Base-by-base conservation (phyloP, 495 filamentous ascomycete species). In the Neurospora cerealis region DNA sequence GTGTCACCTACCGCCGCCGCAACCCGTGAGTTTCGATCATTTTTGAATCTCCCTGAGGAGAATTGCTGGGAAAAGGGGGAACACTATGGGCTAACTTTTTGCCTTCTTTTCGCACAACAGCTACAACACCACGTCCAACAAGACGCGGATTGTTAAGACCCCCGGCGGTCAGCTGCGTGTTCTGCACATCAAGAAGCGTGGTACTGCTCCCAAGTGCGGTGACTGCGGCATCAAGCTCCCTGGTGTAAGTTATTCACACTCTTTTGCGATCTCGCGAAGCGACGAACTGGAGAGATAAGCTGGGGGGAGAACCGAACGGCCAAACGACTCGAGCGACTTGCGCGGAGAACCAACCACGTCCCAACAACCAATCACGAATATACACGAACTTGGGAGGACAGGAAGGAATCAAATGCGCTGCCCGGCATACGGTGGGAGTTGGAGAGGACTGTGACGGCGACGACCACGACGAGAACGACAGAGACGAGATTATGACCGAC, bases 151-250 rank as follows among this genome's bases (percentile, higher is more conserved):
- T 84, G 84, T 97, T 87, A 96, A 94, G 89, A 99, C 96, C 74
- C 96, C 96, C 73, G 96, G 96, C 83, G 96, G 96, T 82, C 88
- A 93, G 83, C 91, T 97, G 76, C 92, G 94, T 81, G 91, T 97
- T 81, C 93, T 98, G 78, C 94, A 98, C 91, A 93, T 97, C 88
- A 98, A 98, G 92, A 98, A 98, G 92, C 91, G 91, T 85, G 95
- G 93, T 77, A 95, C 92, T 79, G 90, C 93, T 78, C 95, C 96
- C 79, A 98, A 98, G 88, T 99, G 96, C 84, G 96, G 96, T 89
- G 96, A 98, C 89, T 98, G 96, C 83, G 95, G 95, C 80, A 91
- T 91, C 87, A 97, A 97, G 88, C 90, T 97, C 79, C 89, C 93
- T 78, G 94, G 94, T 83, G 93, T 97, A 91, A 91, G 93, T 94